phyloP scores from a whole-genome alignment of 495 filamentous ascomycete species.

The Paragyromitra xinjiangensis region DNA sequence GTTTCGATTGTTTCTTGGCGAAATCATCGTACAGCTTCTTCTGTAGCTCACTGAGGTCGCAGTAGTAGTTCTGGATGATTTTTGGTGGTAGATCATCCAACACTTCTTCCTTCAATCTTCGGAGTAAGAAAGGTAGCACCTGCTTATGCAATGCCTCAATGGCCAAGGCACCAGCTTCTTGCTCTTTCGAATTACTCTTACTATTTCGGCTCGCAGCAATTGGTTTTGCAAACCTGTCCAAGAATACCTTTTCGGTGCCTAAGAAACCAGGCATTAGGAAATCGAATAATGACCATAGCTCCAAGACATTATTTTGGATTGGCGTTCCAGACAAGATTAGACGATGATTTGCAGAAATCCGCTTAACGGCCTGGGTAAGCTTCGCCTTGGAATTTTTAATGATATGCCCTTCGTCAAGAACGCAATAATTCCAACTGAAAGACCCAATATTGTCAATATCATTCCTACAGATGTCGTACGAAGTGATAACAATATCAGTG shows the following conservation, averaged over 20 bases:
- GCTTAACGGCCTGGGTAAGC: conserved; percentile 89
- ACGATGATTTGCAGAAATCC: conserved; percentile 85
- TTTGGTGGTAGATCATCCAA: conserved; percentile 95
- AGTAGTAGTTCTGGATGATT: conserved; percentile 99
- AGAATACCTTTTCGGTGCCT: conserved; percentile 97
- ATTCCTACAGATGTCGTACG: conserved; percentile 96
- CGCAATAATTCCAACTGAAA: conserved; percentile 94
- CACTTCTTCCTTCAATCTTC: conserved; percentile 97
- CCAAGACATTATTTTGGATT: conserved; percentile 97
- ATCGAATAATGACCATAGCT: conserved; percentile 99
- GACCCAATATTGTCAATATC: conserved; percentile 84
- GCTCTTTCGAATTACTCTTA: conserved; percentile 97
- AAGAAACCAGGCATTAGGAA: conserved; percentile 99
- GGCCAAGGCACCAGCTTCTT: conserved; percentile 93
- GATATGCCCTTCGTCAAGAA: conserved; percentile 95
- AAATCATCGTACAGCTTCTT: conserved; percentile 96
- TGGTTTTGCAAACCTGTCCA: conserved; percentile 96
- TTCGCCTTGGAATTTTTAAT: conserved; percentile 99
- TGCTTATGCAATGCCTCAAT: conserved; percentile 98
- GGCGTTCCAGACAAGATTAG: conserved; percentile 96
- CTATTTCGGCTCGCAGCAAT: conserved; percentile 93
- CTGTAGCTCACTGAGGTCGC: conserved; percentile 94
- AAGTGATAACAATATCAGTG: conserved; percentile 93
- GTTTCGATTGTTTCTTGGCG: conserved; percentile 86
- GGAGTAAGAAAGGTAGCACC: conserved; percentile 93